Evolutionary conservation across 1,284 basidiomycete species (phyloP).

Genomic region (Melampsora americana): DNA sequence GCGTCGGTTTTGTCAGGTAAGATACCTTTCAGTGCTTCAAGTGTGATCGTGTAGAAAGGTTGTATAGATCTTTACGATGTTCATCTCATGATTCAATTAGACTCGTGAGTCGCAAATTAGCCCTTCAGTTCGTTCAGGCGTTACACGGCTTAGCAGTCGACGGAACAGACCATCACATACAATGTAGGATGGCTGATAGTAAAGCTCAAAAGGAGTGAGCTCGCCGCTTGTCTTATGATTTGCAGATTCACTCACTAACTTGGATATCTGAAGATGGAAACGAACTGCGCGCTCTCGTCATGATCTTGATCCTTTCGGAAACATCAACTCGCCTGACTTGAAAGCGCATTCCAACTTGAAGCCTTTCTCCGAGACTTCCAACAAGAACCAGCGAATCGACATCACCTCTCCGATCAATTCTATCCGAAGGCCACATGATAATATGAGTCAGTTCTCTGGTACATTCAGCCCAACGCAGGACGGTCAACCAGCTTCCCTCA

Average conservation of each 20-base stretch:
- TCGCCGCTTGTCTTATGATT: neutral
- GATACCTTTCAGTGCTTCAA: neutral
- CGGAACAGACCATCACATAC: constrained; percentile 7
- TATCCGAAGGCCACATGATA: too few species aligned
- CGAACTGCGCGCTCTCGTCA: constrained; percentile 14
- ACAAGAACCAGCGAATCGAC: too few species aligned
- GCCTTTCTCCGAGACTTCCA: too few species aligned
- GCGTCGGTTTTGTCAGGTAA: constrained; percentile 39
- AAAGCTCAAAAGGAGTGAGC: constrained; percentile 39
- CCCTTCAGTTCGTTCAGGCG: constrained; percentile 24
- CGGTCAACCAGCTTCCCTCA: too few species aligned
- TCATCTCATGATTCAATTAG: neutral
- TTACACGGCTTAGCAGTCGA: constrained; percentile 26
- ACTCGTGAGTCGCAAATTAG: constrained; percentile 8
- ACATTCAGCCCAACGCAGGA: too few species aligned
- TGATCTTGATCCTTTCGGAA: too few species aligned
- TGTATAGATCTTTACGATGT: neutral
- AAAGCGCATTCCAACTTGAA: too few species aligned
- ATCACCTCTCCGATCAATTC: too few species aligned
- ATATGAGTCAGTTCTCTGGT: too few species aligned
- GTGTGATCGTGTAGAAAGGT: neutral
- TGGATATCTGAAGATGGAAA: constrained; percentile 8
- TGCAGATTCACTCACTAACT: neutral
- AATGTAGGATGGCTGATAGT: constrained; percentile 42
- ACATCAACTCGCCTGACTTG: too few species aligned